These are phyloP conservation scores for Phanerodontia chrysosporium DNA, from an alignment of 768 basidiomycete genomes.

Conservation along the genomic window DNA sequence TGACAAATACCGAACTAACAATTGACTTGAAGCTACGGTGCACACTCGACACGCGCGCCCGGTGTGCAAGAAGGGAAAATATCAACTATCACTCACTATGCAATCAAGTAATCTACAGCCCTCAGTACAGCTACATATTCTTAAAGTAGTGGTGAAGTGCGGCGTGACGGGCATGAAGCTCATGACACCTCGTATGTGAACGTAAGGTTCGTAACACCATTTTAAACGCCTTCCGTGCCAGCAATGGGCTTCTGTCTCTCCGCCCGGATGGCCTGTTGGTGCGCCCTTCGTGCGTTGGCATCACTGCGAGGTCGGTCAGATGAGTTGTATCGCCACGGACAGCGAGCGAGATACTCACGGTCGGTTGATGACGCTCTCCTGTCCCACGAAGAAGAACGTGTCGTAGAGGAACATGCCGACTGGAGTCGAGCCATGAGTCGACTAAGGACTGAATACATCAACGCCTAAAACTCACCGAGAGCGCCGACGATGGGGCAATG, in stretches of 20 bases:
- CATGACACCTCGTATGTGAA: neutral
- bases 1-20: no score
- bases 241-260: neutral
- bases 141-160: neutral
- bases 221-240: neutral
- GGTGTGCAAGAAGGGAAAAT: no score
- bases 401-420: slow-evolving; percentile 57
- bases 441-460: neutral
- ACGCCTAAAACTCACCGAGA: slow-evolving; percentile 24
- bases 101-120: neutral
- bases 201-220: neutral
- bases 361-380: slow-evolving; percentile 50
- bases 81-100: neutral
- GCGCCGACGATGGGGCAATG: slow-evolving; percentile 58
- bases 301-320: neutral
- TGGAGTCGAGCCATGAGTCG: slow-evolving; percentile 11
- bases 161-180: neutral
- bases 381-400: slow-evolving; percentile 48
- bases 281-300: neutral
- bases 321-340: neutral
- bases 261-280: neutral
- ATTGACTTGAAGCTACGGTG: no score
- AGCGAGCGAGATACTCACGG: slow-evolving; percentile 34
- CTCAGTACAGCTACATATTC: neutral
- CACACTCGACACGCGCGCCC: no score